A percentile compares a stretch with the other conserved stretches of the same genome.
These are phyloP conservation scores for Xylaria grammica DNA, from an alignment of 495 filamentous ascomycete species.

Conservation along the genomic window DNA sequence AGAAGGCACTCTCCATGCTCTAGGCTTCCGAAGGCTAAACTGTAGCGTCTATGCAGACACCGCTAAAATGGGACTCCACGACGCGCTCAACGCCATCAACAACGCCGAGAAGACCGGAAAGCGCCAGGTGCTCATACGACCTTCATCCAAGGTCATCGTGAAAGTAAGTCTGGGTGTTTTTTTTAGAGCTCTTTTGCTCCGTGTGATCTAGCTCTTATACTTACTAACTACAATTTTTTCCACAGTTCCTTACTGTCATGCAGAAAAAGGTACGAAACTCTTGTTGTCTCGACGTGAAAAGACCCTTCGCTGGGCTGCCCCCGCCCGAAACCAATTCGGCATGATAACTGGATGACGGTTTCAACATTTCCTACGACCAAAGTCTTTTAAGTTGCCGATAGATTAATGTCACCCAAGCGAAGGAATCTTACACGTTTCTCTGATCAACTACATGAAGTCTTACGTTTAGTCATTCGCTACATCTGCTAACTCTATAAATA, in stretches of 20 bases:
- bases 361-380: conserved; percentile 75
- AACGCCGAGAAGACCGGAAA: conserved; percentile 99
- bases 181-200: neutral
- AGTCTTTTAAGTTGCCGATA: conserved; percentile 99
- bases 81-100: conserved; percentile 99
- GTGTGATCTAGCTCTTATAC: neutral
- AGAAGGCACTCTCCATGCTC: conserved; percentile 95
- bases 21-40: conserved; percentile 83
- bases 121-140: conserved; percentile 96
- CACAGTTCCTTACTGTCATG: conserved; percentile 89
- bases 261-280: conserved; percentile 90
- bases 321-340: conserved; percentile 62
- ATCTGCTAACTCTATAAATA: conserved; percentile 62
- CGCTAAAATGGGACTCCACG: conserved; percentile 98
- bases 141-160: conserved; percentile 97
- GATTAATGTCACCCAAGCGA: conserved; percentile 63
- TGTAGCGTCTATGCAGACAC: conserved; percentile 57
- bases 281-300: neutral
- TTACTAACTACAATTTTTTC: neutral
- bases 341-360: conserved; percentile 99
- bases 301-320: conserved; percentile 4
- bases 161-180: conserved; percentile 49
- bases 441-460: conserved; percentile 69
- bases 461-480: conserved; percentile 93
- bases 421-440: conserved; percentile 94